Base-by-base conservation (phyloP, 352 stramenopile genomes). In the Globisporangium cederbergense region DNA sequence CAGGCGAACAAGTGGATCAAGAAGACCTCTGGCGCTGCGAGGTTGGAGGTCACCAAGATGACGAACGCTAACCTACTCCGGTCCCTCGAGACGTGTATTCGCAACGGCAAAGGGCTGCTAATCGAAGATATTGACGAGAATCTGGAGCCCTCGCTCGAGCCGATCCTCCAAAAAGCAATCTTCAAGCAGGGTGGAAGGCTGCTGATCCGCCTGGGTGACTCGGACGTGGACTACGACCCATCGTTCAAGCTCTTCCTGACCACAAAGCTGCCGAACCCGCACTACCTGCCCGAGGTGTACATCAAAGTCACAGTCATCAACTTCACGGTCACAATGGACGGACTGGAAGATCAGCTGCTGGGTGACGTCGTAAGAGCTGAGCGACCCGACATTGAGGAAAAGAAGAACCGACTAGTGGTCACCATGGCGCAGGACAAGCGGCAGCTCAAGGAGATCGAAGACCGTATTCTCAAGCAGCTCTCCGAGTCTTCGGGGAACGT, bases 281-380 rank as follows among this genome's bases (percentile, higher is more conserved):
- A 98, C 72, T 98, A 98, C 64, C 71, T 98, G 8, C 94, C 94
- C 0, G 94, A 98, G 36, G 87, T 98, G 5, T 98, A 96, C 78
- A 98, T 98, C 70, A 98, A 98, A 70, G 93, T 98, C 46, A 98
- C 93, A 3, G 81, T 98, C 11, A 98, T 98, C 73, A 98, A 98
- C 73, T 98, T 98, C 67, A 98, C 93, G 1, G 91, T 98, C 51
- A 98, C 94, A 16, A 97, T 98, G 85, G 86, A 96, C 20, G 94
- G 94, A 0, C 67, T 98, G 13, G 93, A 98, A 53, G 89, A 98
- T 52, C 94, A 98, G 68, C 72, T 98, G 6, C 77, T 98, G 10
- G 93, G 93, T 6, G 89, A 95, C 38, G 93, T 97, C 1, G 94
- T 98, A n/a, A 85, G 88, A 10, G 81, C 93, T 42, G 94, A 98